A percentile compares a stretch with the other conserved stretches of the same genome.
Evolutionary conservation across 2,329 filamentous ascomycete genomes (phyloP).

Genomic region (Diaporthe ilicicola): DNA sequence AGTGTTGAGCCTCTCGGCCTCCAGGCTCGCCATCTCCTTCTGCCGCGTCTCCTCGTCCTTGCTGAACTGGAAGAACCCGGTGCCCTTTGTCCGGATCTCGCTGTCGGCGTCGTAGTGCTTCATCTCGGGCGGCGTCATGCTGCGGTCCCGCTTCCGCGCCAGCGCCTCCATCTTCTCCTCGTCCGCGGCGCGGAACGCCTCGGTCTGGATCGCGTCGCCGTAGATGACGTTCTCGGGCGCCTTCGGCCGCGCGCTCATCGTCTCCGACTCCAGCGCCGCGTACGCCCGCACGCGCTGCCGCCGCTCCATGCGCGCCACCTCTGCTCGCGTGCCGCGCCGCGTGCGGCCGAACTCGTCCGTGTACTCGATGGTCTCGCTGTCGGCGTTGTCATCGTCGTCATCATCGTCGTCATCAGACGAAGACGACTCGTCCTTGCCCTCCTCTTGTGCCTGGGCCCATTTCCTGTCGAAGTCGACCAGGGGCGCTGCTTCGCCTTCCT

Average conservation of each 20-base stretch:
- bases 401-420: conserved; percentile 49
- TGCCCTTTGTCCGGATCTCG: conserved; percentile 88
- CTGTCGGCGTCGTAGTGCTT: conserved; percentile 85
- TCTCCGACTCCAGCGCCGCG: conserved; percentile 69
- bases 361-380: conserved; percentile 80
- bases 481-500: conserved; percentile 69
- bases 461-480: conserved; percentile 96
- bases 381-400: conserved; percentile 47
- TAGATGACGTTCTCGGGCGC: conserved; percentile 79
- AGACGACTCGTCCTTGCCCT: conserved; percentile 43
- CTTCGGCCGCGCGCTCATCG: conserved; percentile 72
- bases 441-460: conserved; percentile 79
- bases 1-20: conserved; percentile 72
- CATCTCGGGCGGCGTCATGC: conserved; percentile 80
- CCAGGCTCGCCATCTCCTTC: conserved; percentile 79
- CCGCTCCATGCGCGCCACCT: conserved; percentile 71
- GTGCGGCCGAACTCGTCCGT: conserved; percentile 93
- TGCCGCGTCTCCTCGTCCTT: conserved; percentile 72
- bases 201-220: conserved; percentile 83
- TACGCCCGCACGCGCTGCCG: conserved; percentile 60
- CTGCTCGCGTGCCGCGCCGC: conserved; percentile 74
- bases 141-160: conserved; percentile 80
- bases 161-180: conserved; percentile 79
- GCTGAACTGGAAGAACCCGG: conserved; percentile 91
- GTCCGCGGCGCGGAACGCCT: conserved; percentile 83